These are phyloP conservation scores for Calocybe gangraenosa DNA, from an alignment of 768 basidiomycete genomes.

Conservation along the genomic window DNA sequence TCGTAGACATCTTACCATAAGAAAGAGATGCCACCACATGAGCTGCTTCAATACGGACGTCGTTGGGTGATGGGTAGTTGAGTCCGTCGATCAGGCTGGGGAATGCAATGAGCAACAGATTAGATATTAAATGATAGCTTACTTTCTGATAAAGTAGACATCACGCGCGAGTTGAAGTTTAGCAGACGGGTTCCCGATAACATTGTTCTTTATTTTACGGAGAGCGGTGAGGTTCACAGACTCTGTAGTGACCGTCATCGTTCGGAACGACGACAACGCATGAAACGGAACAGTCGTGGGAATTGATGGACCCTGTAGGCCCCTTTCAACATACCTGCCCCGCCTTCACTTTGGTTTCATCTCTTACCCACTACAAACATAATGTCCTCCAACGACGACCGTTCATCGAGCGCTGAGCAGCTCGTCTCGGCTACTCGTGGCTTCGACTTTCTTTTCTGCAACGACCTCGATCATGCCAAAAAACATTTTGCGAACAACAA, in stretches of 20 bases:
- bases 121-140: not conserved
- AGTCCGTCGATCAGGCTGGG: slow-evolving; percentile 60
- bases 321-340: not conserved
- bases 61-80: slow-evolving; percentile 40
- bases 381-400: not conserved
- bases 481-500: slow-evolving; percentile 43
- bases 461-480: slow-evolving; percentile 56
- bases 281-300: not conserved
- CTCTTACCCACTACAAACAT: not conserved
- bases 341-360: not conserved
- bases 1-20: slow-evolving; percentile 40
- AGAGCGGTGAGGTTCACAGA: slow-evolving; percentile 32
- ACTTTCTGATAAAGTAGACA: slow-evolving; percentile 14
- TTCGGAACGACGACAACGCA: not conserved
- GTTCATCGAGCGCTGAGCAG: slow-evolving; percentile 13
- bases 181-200: slow-evolving; percentile 77
- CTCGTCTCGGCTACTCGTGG: slow-evolving; percentile 42
- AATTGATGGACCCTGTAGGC: not conserved
- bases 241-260: slow-evolving; percentile 22
- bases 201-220: slow-evolving; percentile 68
- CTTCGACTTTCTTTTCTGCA: slow-evolving; percentile 67
- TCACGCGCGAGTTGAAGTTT: slow-evolving; percentile 59
- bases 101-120: not conserved
- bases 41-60: slow-evolving; percentile 67
- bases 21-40: slow-evolving; percentile 72